Percentiles rank a stretch among this genome's conserved stretches.
Conservation (phyloP, 371 early-diverging fungal species). For the Circinella umbellata region DNA sequence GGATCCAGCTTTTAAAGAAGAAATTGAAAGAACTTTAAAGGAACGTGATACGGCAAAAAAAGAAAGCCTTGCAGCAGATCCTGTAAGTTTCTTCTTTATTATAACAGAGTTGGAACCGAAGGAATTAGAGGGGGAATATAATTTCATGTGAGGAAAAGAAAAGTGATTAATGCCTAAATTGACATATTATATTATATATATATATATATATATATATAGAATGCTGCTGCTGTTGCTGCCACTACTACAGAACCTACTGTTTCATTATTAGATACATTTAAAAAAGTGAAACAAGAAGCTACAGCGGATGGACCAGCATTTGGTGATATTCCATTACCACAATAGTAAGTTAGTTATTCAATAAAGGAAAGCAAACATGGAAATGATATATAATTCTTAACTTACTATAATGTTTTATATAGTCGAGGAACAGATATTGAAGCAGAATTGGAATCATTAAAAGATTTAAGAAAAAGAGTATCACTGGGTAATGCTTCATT, state of each 20-base stretch:
- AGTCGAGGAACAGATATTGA: conserved; percentile 77
- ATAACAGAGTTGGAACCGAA: not conserved
- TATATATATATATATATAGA: not conserved
- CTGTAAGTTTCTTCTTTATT: not conserved
- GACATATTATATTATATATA: too few species aligned
- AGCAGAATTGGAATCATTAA: conserved; percentile 76
- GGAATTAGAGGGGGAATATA: too few species aligned
- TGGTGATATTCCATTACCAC: conserved; percentile 69
- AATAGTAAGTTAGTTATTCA: conserved; percentile 69
- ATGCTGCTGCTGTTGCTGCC: not conserved
- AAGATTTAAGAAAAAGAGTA: conserved; percentile 86
- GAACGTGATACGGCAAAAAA: conserved; percentile 32
- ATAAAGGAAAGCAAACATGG: conserved; percentile 44
- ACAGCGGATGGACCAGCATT: conserved; percentile 46
- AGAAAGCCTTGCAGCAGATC: conserved; percentile 14
- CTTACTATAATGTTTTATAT: not conserved
- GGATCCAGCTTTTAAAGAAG: conserved; percentile 45
- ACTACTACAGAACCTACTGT: conserved; percentile 25
- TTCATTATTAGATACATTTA: conserved; percentile 48
- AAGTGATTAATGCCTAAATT: too few species aligned
- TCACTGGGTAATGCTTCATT: conserved; percentile 75
- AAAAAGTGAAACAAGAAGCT: conserved; percentile 40
- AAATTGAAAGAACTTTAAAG: conserved; percentile 45
- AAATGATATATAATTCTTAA: not conserved
- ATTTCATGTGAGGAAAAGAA: too few species aligned